Conservation (phyloP, 768 basidiomycete genomes). For the Russula sp. region DNA sequence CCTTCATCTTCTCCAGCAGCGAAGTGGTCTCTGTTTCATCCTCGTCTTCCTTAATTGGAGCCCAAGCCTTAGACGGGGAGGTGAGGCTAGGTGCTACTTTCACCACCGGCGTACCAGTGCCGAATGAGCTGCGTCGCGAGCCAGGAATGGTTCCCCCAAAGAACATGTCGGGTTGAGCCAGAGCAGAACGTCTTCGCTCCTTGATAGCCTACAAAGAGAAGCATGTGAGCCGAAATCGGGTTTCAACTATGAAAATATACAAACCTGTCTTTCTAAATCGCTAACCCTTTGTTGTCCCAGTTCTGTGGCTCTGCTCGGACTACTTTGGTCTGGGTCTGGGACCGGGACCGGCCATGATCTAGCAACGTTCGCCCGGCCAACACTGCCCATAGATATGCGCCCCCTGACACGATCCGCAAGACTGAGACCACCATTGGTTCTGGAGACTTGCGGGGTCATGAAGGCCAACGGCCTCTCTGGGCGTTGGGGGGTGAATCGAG, state of each 20-base stretch:
- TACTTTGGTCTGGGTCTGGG: slow-evolving; percentile 32
- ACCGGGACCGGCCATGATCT: slow-evolving; percentile 58
- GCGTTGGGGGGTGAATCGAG: slow-evolving; percentile 29
- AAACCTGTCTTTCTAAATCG: slow-evolving; percentile 20
- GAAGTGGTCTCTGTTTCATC: slow-evolving; percentile 38
- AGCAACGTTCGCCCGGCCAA: slow-evolving; percentile 46
- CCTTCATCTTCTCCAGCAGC: slow-evolving; percentile 40
- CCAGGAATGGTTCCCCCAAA: slow-evolving; percentile 56
- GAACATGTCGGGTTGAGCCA: slow-evolving; percentile 47
- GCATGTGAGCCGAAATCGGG: background rate
- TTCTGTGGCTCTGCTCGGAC: background rate
- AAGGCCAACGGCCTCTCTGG: slow-evolving; percentile 43
- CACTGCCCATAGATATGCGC: slow-evolving; percentile 24
- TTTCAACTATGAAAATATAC: background rate
- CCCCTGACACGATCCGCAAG: slow-evolving; percentile 30
- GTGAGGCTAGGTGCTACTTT: background rate
- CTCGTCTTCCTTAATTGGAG: slow-evolving; percentile 32
- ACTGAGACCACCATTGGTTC: slow-evolving; percentile 2
- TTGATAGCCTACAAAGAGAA: slow-evolving; percentile 48
- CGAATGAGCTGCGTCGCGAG: slow-evolving; percentile 40
- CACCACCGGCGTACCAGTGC: slow-evolving; percentile 22
- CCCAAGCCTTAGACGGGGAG: slow-evolving; percentile 25
- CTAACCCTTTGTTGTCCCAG: slow-evolving; percentile 7
- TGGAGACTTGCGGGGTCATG: slow-evolving; percentile 56
- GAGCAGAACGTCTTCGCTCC: slow-evolving; percentile 58